Conservation (phyloP, 176 grass and related monocot genomes). For the Musa itinerans region DNA sequence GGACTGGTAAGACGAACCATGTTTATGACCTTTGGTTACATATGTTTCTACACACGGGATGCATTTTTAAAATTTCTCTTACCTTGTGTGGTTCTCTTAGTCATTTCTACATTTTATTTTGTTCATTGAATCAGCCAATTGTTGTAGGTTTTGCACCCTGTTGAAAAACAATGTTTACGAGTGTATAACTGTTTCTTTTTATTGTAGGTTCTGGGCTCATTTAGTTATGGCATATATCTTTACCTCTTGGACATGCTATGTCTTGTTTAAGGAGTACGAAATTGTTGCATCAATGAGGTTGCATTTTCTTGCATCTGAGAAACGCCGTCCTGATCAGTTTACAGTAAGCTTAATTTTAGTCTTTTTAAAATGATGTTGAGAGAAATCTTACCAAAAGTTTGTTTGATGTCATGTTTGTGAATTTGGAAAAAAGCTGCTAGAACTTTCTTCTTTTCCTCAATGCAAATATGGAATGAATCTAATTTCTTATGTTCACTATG, state of each 20-base stretch:
- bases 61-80: neutral
- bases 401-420: neutral
- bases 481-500: neutral
- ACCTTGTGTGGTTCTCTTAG: neutral
- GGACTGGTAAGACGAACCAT: no score
- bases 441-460: no score
- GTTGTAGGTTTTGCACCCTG: no score
- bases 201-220: slow-evolving; percentile 6
- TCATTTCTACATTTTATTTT: neutral
- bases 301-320: slow-evolving; percentile 17
- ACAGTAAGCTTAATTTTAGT: neutral
- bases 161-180: neutral
- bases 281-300: slow-evolving; percentile 19
- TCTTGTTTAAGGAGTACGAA: slow-evolving; percentile 2
- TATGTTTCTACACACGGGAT: neutral
- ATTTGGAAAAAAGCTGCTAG: no score
- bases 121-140: neutral
- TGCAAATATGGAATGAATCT: no score
- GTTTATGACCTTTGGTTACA: no score
- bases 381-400: neutral
- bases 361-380: neutral
- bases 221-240: slow-evolving; percentile 11
- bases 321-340: slow-evolving; percentile 14
- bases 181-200: neutral
- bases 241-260: slow-evolving; percentile 19